These are phyloP conservation scores for Candida tammaniensis DNA, from an alignment of 805 yeast genomes.

Conservation along the genomic window DNA sequence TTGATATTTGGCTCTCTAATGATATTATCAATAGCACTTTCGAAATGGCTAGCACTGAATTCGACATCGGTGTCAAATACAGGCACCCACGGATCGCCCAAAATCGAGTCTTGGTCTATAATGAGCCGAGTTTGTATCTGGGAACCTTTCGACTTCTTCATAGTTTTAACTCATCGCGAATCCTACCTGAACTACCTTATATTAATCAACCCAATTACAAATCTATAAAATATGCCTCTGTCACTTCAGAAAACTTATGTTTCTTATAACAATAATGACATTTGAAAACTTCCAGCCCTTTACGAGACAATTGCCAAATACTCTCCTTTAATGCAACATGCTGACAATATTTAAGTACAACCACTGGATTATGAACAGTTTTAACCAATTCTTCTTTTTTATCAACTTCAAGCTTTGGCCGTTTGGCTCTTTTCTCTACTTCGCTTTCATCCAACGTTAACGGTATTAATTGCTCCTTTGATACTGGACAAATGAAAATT, in stretches of 20 bases:
- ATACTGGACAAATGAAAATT: conserved; percentile 44
- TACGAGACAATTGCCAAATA: conserved; percentile 37
- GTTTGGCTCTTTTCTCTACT: conserved; percentile 16
- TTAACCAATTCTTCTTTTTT: conserved; percentile 11
- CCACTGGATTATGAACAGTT: conserved; percentile 33
- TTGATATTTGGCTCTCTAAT: conserved; percentile 85
- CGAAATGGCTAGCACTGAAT: conserved; percentile 57
- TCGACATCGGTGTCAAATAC: conserved; percentile 48
- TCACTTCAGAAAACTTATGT: conserved; percentile 36
- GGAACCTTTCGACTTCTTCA: conserved; percentile 1
- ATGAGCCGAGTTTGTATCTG: conserved; percentile 10
- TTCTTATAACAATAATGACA: conserved; percentile 47
- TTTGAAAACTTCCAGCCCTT: conserved; percentile 39
- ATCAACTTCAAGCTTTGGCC: conserved; percentile 12
- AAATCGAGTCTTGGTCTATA: conserved; percentile 29
- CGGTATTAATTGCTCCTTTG: conserved; percentile 42
- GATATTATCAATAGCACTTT: conserved; percentile 73
- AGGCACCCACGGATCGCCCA: conserved; percentile 66
- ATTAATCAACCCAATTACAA: conserved; percentile 9
- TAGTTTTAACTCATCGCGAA: no score
- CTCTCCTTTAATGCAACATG: conserved; percentile 43
- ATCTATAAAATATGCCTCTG: conserved; percentile 42
- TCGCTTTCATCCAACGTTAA: conserved; percentile 19
- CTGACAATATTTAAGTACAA: conserved; percentile 38
- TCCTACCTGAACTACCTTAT: background rate